Base-by-base conservation (phyloP, 805 yeast genomes). In the Blastobotrys mokoenaii region DNA sequence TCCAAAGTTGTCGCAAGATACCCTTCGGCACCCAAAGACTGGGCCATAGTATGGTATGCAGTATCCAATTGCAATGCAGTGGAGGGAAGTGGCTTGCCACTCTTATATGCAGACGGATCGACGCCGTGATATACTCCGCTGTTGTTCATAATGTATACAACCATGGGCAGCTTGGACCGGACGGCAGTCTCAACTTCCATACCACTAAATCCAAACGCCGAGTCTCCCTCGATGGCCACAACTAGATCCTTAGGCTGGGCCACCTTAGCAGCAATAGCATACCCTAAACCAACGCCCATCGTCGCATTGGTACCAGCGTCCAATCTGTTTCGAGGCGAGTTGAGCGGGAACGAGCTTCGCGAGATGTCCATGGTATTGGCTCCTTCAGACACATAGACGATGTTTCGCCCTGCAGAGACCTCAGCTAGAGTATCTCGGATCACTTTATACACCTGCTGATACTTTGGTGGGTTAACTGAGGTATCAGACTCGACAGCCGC, bases 231-330 rank as follows among this genome's bases (percentile, higher is more conserved):
- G 27, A 82, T 76, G 5, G 81, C 76, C 2, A 82, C 61, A 0
- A 80, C 77, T 4, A 65, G 59, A 37, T 68, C 63, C 0, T 62
- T 54, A 1, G 77, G 77, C 10, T 63, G 46, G 0, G 75, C 68
- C 1, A 62, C 62, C 51, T 76, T 78, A 2, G 84, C 74, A 0
- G 84, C 79, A 49, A 82, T 74, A 1, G 83, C 81, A 54, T 82
- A 82, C 0, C 86, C 85, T 14, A 81, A 46, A 0, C 87, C 89
- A 29, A 81, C 67, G 2, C 89, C 89, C 88, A 82, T 82, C 0
- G 87, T 82, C 0, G 85, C 86, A 61, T 78, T 79, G 0, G 87
- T 81, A 3, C 87, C 88, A 1, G 85, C 84, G 55, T 82, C 89
- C 17, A 82, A 61, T 33, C 85, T 61, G 16, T 67, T 72, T 47